These are phyloP conservation scores for Chalaropsis thielavioides DNA, from an alignment of 2,329 filamentous ascomycete species.

Conservation along the genomic window DNA sequence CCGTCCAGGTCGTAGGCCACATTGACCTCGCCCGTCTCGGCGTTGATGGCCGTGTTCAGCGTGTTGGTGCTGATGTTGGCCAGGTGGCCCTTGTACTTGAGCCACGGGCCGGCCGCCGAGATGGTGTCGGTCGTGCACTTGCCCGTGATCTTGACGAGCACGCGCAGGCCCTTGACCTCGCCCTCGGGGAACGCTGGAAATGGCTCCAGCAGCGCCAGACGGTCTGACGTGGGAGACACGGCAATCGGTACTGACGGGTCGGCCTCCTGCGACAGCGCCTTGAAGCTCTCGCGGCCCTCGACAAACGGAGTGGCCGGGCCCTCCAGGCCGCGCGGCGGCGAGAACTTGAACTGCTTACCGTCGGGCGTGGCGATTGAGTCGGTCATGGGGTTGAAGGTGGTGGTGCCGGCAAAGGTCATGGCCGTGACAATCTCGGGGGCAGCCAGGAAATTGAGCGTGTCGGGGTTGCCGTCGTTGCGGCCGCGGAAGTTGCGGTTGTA, in stretches of 20 bases:
- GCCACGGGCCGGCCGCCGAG: conserved; percentile 88
- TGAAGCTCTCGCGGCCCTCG: conserved; percentile 58
- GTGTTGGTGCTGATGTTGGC: conserved; percentile 98
- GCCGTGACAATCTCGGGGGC: conserved; percentile 95
- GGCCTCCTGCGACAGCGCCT: conserved; percentile 56
- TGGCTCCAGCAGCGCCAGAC: conserved; percentile 79
- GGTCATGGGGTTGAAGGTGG: conserved; percentile 91
- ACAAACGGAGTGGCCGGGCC: conserved; percentile 55
- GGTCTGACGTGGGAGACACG: conserved; percentile 75
- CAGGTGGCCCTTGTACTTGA: conserved; percentile 98
- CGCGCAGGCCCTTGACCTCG: conserved; percentile 63
- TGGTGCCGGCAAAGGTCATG: conserved; percentile 82
- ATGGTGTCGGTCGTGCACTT: conserved; percentile 99
- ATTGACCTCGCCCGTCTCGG: conserved; percentile 84
- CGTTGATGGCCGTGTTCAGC: conserved; percentile 86
- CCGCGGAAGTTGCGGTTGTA: conserved; percentile 98
- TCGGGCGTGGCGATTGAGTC: conserved; percentile 68
- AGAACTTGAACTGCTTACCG: conserved; percentile 73
- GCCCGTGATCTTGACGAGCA: conserved; percentile 90
- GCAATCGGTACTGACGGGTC: conserved; percentile 57
- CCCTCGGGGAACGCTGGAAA: conserved; percentile 67
- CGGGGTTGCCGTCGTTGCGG: conserved; percentile 89
- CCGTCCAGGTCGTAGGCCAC: conserved; percentile 78
- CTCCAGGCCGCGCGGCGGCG: conserved; percentile 57
- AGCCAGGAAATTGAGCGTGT: conserved; percentile 97